These are phyloP conservation scores for Paraphaeosphaeria minitans DNA, from an alignment of 2,329 filamentous ascomycete genomes.

Conservation along the genomic window DNA sequence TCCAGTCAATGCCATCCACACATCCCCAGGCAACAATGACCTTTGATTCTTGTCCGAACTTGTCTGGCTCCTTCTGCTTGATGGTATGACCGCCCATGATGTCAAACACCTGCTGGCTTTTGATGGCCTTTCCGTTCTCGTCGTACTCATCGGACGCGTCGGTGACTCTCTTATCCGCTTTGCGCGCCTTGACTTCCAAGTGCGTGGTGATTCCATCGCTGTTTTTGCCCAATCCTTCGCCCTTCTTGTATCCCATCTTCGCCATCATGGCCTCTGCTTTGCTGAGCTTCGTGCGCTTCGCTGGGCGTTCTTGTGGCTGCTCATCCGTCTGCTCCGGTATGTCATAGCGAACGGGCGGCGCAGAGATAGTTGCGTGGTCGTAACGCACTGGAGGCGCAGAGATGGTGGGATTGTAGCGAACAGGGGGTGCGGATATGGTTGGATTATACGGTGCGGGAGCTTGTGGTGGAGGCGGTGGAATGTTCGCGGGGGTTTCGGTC, in stretches of 20 bases:
- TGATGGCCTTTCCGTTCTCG: slow-evolving; percentile 56
- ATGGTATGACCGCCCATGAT: slow-evolving; percentile 75
- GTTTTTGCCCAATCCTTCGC: slow-evolving; percentile 79
- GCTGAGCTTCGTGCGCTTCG: slow-evolving; percentile 39
- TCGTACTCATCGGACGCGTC: slow-evolving; percentile 25
- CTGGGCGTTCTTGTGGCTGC: slow-evolving; percentile 48
- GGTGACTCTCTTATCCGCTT: slow-evolving; percentile 21
- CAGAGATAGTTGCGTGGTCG: slow-evolving; percentile 32
- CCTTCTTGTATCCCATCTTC: slow-evolving; percentile 93
- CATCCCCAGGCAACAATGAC: slow-evolving; percentile 85
- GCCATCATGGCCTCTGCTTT: slow-evolving; percentile 81
- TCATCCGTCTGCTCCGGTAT: slow-evolving; percentile 20
- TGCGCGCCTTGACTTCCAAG: slow-evolving; percentile 64
- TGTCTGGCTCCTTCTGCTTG: slow-evolving; percentile 42
- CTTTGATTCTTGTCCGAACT: slow-evolving; percentile 67
- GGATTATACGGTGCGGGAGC: slow-evolving; percentile 59
- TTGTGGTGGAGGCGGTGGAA: slow-evolving; percentile 56
- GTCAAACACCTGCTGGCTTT: slow-evolving; percentile 58
- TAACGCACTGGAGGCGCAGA: slow-evolving; percentile 82
- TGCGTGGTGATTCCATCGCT: slow-evolving; percentile 84
- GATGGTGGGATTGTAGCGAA: slow-evolving; percentile 77
- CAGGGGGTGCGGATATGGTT: slow-evolving; percentile 77
- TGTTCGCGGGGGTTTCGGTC: not conserved
- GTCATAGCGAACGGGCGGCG: slow-evolving; percentile 9
- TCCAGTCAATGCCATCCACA: slow-evolving; percentile 82